Percentiles rank a stretch among this genome's conserved stretches.
Evolutionary conservation across 2,329 filamentous ascomycete genomes (phyloP).

Genomic region (Aspergillus costaricaensis): DNA sequence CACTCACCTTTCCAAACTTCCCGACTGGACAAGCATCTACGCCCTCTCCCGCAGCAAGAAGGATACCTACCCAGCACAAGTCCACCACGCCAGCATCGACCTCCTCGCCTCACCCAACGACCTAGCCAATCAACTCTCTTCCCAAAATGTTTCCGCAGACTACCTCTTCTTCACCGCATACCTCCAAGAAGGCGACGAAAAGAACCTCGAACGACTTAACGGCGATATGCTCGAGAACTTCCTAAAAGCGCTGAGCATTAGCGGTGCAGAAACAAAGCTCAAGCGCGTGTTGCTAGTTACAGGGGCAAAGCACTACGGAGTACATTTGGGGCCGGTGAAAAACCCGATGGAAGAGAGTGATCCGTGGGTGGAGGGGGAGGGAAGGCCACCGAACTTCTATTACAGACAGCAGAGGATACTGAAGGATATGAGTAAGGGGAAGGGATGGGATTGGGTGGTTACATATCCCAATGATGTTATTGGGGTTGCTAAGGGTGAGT

Average conservation of each 20-base stretch:
- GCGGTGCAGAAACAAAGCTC: slow-evolving; percentile 44
- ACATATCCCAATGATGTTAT: slow-evolving; percentile 52
- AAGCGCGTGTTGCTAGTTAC: slow-evolving; percentile 54
- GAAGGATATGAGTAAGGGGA: slow-evolving; percentile 30
- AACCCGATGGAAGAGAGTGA: slow-evolving; percentile 53
- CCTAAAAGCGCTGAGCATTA: slow-evolving; percentile 48
- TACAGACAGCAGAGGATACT: slow-evolving; percentile 54
- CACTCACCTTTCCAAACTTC: slow-evolving; percentile 38
- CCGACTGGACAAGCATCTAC: slow-evolving; percentile 42
- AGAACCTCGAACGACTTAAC: slow-evolving; percentile 42
- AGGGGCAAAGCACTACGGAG: slow-evolving; percentile 56
- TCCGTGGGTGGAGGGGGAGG: slow-evolving; percentile 43
- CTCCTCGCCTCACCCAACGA: slow-evolving; percentile 36
- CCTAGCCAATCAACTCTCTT: slow-evolving; percentile 42
- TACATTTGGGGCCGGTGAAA: slow-evolving; percentile 53
- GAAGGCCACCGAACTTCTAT: slow-evolving; percentile 54
- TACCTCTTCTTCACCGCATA: slow-evolving; percentile 51
- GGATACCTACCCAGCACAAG: slow-evolving; percentile 36
- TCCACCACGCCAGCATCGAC: slow-evolving; percentile 44
- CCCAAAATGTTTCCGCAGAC: slow-evolving; percentile 34
- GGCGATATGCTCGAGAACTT: slow-evolving; percentile 52
- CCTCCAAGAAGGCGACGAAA: slow-evolving; percentile 39
- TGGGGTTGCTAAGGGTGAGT: slow-evolving; percentile 24
- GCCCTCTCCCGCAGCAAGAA: slow-evolving; percentile 46
- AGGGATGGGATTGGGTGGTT: slow-evolving; percentile 44